Percentiles rank a stretch among this genome's conserved stretches.
Conservation (phyloP, 768 basidiomycete species). For the Agaricus bisporus region DNA sequence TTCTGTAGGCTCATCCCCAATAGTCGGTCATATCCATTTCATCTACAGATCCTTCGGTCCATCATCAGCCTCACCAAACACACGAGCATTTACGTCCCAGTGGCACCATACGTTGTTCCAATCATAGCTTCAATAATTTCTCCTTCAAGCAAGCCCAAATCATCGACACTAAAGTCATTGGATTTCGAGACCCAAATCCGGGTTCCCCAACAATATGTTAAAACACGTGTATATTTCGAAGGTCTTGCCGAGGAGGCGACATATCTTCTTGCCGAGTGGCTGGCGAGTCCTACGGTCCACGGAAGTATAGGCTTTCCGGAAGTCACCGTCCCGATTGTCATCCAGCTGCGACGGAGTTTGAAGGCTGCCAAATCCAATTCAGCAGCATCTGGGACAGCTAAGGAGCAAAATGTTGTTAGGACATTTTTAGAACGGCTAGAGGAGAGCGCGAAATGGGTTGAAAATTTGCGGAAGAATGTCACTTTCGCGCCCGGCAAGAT, state of each 20-base stretch:
- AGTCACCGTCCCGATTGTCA: slow-evolving; percentile 71
- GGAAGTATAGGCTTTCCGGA: slow-evolving; percentile 94
- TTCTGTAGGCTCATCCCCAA: slow-evolving; percentile 81
- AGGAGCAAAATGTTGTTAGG: slow-evolving; percentile 64
- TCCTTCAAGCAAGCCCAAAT: slow-evolving; percentile 64
- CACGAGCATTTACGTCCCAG: slow-evolving; percentile 80
- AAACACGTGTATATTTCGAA: slow-evolving; percentile 82
- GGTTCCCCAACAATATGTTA: slow-evolving; percentile 81
- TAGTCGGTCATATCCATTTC: slow-evolving; percentile 89
- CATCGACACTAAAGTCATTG: slow-evolving; percentile 81
- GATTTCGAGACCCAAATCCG: slow-evolving; percentile 87
- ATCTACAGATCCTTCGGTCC: slow-evolving; percentile 87
- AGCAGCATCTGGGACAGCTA: slow-evolving; percentile 26
- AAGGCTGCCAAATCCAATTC: slow-evolving; percentile 49
- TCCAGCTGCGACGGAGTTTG: slow-evolving; percentile 65
- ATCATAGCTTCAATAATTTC: slow-evolving; percentile 74
- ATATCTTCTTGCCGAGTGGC: slow-evolving; percentile 79
- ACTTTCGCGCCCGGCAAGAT: slow-evolving; percentile 71
- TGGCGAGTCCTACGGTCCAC: slow-evolving; percentile 62
- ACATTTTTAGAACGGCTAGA: slow-evolving; percentile 82
- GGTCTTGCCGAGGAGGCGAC: slow-evolving; percentile 75
- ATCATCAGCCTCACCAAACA: slow-evolving; percentile 80
- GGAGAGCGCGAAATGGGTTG: slow-evolving; percentile 75
- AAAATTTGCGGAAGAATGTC: slow-evolving; percentile 61
- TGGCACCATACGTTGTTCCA: slow-evolving; percentile 82